Evolutionary conservation across 352 stramenopile species (phyloP).

Genomic region (Pythium biforme): DNA sequence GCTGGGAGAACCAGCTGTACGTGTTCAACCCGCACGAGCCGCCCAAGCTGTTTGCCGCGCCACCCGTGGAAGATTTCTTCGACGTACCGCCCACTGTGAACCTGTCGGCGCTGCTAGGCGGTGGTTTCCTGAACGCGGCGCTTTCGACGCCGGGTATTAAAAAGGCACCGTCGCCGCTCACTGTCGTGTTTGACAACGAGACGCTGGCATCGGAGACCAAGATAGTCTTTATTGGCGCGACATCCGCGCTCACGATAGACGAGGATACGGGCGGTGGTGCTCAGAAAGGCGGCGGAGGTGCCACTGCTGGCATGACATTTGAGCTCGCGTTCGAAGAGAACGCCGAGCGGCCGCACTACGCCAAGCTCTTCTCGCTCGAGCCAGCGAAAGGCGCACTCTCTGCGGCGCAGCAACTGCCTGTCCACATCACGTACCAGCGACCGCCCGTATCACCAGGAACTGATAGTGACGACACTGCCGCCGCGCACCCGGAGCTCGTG

Average conservation of each 20-base stretch:
- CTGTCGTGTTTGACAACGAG: conserved; percentile 45
- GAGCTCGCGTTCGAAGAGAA: conserved; percentile 60
- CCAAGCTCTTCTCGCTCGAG: conserved; percentile 66
- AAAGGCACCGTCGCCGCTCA: conserved; percentile 40
- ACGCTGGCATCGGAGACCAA: conserved; percentile 10
- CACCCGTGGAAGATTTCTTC: conserved; percentile 64
- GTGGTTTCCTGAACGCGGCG: conserved; percentile 13
- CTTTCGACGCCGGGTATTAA: conserved; percentile 38
- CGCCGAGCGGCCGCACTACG: conserved; percentile 38
- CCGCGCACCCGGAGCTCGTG: conserved; percentile 14
- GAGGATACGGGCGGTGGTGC: conserved; percentile 12
- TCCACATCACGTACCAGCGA: conserved; percentile 58
- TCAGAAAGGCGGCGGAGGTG: conserved; percentile 5
- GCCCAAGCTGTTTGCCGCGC: conserved; percentile 13
- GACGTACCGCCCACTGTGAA: conserved; percentile 57
- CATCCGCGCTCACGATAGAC: conserved; percentile 22
- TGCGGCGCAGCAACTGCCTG: conserved; percentile 47
- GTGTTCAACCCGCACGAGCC: conserved; percentile 37
- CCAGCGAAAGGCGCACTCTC: conserved; percentile 60
- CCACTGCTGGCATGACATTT: conserved; percentile 41
- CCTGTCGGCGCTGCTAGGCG: conserved; percentile 27
- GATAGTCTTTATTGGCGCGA: conserved; percentile 52
- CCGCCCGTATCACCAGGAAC: background rate
- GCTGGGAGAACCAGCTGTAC: conserved; percentile 82
- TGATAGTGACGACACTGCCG: background rate